Conservation (phyloP, 2,329 filamentous ascomycete genomes). For the Oidium heveae region DNA sequence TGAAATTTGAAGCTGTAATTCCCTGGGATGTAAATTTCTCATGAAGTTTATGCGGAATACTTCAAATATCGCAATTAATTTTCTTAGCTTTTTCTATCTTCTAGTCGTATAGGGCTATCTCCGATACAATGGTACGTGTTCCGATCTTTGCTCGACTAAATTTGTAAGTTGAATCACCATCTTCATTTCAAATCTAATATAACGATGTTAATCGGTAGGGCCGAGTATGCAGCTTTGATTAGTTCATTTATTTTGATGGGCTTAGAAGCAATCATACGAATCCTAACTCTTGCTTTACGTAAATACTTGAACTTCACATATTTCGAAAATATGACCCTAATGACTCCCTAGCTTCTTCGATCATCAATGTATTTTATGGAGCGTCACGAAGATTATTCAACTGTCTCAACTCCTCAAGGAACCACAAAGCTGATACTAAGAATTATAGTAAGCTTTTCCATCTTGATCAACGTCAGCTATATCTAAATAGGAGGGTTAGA, state of each 20-base stretch:
- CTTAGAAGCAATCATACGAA: constrained; percentile 58
- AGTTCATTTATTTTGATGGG: constrained; percentile 62
- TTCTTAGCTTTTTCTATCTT: too few relatives aligned
- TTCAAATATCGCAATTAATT: too few relatives aligned
- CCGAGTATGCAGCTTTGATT: constrained; percentile 70
- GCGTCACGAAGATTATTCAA: constrained; percentile 68
- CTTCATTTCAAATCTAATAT: neutral
- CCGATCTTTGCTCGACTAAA: constrained; percentile 19
- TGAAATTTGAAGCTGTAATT: too few relatives aligned
- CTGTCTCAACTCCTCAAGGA: constrained; percentile 41
- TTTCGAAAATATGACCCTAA: neutral
- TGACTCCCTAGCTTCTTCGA: constrained; percentile 34
- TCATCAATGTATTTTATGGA: constrained; percentile 63
- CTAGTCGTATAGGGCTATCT: too few relatives aligned
- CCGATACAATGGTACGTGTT: constrained; percentile 14
- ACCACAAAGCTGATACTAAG: constrained; percentile 38
- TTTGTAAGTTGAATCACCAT: constrained; percentile 11
- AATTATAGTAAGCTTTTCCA: constrained; percentile 27
- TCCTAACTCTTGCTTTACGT: constrained; percentile 76
- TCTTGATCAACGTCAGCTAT: neutral
- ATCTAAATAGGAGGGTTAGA: constrained; percentile 17
- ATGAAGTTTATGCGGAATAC: too few relatives aligned
- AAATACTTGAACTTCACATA: constrained; percentile 3
- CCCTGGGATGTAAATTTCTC: too few relatives aligned
- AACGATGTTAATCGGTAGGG: constrained; percentile 20